phyloP scores from a whole-genome alignment of 2,329 filamentous ascomycete genomes.

The Fusarium sp. region DNA sequence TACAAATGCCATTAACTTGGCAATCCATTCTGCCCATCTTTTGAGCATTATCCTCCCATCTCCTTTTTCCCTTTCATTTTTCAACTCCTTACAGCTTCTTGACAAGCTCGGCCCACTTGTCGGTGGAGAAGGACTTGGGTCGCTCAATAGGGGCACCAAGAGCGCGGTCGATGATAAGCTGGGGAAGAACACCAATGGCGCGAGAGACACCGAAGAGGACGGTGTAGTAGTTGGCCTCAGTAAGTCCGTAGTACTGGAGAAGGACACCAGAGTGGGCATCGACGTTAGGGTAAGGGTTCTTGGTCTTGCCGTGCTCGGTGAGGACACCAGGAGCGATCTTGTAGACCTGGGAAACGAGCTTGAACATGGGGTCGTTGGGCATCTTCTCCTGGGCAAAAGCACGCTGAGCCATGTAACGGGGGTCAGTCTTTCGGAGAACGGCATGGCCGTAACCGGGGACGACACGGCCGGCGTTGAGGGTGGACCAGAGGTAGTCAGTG shows the following conservation, averaged over 20 bases:
- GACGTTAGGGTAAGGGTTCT: slow-evolving; percentile 99
- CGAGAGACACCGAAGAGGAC: slow-evolving; percentile 99
- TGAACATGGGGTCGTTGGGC: slow-evolving; percentile 98
- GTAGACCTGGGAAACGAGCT: slow-evolving; percentile 99
- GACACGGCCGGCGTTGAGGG: slow-evolving; percentile 93
- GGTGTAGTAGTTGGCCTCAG: slow-evolving; percentile 99
- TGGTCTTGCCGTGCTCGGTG: slow-evolving; percentile 99
- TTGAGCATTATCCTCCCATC: slow-evolving; percentile 30
- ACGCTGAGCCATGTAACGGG: slow-evolving; percentile 98
- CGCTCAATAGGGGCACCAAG: slow-evolving; percentile 97
- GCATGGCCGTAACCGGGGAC: slow-evolving; percentile 99
- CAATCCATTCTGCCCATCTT: slow-evolving; percentile 39
- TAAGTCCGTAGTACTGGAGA: slow-evolving; percentile 99
- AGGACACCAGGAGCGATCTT: slow-evolving; percentile 98
- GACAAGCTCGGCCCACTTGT: slow-evolving; percentile 93
- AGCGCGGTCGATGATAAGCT: slow-evolving; percentile 99
- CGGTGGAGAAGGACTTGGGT: slow-evolving; percentile 98
- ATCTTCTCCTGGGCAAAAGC: slow-evolving; percentile 94
- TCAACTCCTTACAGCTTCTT: slow-evolving; percentile 80
- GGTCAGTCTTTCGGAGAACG: slow-evolving; percentile 99
- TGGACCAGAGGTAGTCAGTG: slow-evolving; percentile 98
- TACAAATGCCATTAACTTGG: slow-evolving; percentile 42
- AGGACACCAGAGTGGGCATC: slow-evolving; percentile 99
- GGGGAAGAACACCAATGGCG: slow-evolving; percentile 96
- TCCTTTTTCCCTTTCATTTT: slow-evolving; percentile 25